Conservation (phyloP, 257 asterid species). For the Datura wrightii region DNA sequence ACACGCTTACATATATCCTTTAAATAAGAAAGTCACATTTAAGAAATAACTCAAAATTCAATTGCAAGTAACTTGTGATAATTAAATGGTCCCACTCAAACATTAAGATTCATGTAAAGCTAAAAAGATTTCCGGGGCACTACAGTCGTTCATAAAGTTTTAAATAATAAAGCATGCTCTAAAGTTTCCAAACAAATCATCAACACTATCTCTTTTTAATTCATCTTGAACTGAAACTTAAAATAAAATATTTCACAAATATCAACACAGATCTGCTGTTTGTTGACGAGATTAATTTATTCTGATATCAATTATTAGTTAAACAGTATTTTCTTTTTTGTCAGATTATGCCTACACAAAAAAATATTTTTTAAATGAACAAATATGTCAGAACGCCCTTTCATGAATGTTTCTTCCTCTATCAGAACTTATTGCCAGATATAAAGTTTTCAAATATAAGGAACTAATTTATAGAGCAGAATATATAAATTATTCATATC, state of each 20-base stretch:
- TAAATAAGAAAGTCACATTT: background rate
- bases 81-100: background rate
- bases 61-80: conserved; percentile 3
- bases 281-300: background rate
- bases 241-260: background rate
- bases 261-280: background rate
- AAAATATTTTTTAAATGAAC: background rate
- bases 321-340: background rate
- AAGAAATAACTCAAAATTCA: background rate
- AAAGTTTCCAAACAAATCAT: background rate
- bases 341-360: background rate
- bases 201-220: background rate
- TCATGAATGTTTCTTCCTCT: background rate
- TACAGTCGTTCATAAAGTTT: background rate
- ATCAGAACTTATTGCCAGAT: background rate
- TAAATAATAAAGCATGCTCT: background rate
- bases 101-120: background rate
- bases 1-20: background rate
- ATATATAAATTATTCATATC: background rate
- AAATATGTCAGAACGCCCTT: background rate
- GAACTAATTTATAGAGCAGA: background rate
- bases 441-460: background rate
- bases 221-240: background rate
- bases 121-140: background rate
- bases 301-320: background rate